phyloP scores from a whole-genome alignment of 345 rosid species.

The Physaria fendleri region DNA sequence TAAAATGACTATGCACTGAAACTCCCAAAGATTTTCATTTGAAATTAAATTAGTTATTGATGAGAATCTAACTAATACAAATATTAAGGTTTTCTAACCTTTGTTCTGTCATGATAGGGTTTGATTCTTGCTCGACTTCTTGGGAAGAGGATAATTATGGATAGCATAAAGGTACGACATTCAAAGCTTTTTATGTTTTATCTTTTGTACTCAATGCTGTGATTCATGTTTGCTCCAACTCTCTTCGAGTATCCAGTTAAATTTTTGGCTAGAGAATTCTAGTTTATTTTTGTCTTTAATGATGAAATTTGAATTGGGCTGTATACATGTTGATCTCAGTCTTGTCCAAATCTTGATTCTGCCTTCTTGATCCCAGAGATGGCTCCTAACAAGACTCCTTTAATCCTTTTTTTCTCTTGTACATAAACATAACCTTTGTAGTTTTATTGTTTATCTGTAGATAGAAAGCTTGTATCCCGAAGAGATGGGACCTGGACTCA shows the following conservation, averaged over 20 bases:
- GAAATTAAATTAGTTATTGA: background rate
- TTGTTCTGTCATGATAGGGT: conserved; percentile 45
- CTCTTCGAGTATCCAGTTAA: background rate
- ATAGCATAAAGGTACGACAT: conserved; percentile 51
- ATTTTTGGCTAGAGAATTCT: background rate
- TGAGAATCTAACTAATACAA: background rate
- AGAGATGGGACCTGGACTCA: conserved; percentile 60
- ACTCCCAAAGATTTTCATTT: background rate
- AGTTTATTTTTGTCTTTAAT: background rate
- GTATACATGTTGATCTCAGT: background rate
- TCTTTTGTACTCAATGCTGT: background rate
- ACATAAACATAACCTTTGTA: background rate
- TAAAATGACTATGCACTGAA: background rate
- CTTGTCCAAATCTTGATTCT: background rate
- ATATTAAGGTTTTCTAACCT: background rate
- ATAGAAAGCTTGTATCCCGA: conserved; percentile 83
- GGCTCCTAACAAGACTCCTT: background rate
- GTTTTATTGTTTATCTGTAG: conserved; percentile 29
- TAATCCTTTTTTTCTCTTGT: background rate
- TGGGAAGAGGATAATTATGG: conserved; percentile 59
- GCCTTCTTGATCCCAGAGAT: background rate
- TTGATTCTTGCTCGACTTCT: conserved; percentile 92
- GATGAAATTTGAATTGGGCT: background rate
- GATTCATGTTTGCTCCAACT: background rate
- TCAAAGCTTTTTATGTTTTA: background rate